Base-by-base conservation (phyloP, 495 filamentous ascomycete species). In the Neurospora sp. region DNA sequence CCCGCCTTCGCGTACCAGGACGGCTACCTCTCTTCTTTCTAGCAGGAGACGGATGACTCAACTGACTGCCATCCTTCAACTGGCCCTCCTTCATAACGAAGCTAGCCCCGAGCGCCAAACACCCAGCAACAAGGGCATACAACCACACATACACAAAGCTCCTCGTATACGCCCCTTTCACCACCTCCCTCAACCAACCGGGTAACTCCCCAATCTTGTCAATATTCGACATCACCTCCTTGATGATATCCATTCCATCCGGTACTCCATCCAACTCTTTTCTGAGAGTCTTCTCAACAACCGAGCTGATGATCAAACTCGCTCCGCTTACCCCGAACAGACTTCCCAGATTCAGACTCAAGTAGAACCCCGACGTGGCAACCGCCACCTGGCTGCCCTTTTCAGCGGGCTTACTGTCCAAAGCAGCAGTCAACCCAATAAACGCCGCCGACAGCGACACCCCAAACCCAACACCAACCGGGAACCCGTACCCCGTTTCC, bases 71-170 rank as follows among this genome's bases (percentile, higher is more conserved):
- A 27, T 59, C 20, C 11, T 71, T 14, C 11, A 22, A 53, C 41
- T 70, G 65, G 2, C 72, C 72, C 38, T 75, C 74, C 16, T 70
- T 61, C 74, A 75, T 75, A 11, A 73, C 20, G 5, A 75, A 70
- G 6, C 69, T 73, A 3, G 74, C 61, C 5, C 71, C 18, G 8
- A 73, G 65, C 2, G 69, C 74, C 59, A 73, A 20, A 65, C 69
- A 69, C 8, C 72, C 72, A 71, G 69, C 69, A 3, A 73, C 22
- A 0, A 75, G 39, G 1, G 69, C 71, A 41, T 73, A 73, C 37
- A 71, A 41, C 74, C 74, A 75, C 3, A 75, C 69, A 70, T 70
- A 71, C n/a, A 71, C 39, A 65, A 75, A 71, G 16, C 74, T 73
- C 42, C 39, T 69, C 37, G 44, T 69, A 35, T 75, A 75, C 1